These are phyloP conservation scores for Pontederia paniculata DNA, from an alignment of 176 grass and related monocot species.

Conservation along the genomic window DNA sequence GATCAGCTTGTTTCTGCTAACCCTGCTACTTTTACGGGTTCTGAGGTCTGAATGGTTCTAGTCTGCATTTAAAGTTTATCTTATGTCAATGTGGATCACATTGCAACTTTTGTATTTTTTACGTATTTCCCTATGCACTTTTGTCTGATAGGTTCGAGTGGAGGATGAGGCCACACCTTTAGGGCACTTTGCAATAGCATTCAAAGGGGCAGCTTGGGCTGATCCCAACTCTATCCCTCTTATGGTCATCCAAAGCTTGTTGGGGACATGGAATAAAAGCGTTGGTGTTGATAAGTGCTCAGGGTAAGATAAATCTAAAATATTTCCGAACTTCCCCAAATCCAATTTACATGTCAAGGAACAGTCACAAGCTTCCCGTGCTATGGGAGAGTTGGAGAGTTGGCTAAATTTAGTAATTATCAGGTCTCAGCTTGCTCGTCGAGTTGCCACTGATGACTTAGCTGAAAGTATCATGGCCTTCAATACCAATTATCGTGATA, in stretches of 20 bases:
- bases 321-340: neutral
- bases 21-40: constrained; percentile 79
- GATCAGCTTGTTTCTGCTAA: constrained; percentile 64
- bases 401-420: constrained; percentile 6
- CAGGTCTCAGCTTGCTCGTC: constrained; percentile 83
- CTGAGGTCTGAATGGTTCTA: constrained; percentile 40
- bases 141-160: constrained; percentile 48
- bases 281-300: constrained; percentile 63
- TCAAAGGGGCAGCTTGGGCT: constrained; percentile 79
- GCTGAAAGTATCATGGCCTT: constrained; percentile 83
- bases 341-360: neutral
- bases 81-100: neutral
- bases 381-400: no score
- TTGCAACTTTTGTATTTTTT: neutral
- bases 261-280: constrained; percentile 75
- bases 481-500: constrained; percentile 93
- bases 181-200: constrained; percentile 73
- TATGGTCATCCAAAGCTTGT: constrained; percentile 89
- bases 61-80: neutral
- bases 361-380: no score
- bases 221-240: constrained; percentile 80
- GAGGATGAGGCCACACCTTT: constrained; percentile 40
- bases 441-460: constrained; percentile 59
- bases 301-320: constrained; percentile 47
- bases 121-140: constrained; percentile 7